Evolutionary conservation across 140 eudicot species (phyloP).

Genomic region (Cichorium intybus): DNA sequence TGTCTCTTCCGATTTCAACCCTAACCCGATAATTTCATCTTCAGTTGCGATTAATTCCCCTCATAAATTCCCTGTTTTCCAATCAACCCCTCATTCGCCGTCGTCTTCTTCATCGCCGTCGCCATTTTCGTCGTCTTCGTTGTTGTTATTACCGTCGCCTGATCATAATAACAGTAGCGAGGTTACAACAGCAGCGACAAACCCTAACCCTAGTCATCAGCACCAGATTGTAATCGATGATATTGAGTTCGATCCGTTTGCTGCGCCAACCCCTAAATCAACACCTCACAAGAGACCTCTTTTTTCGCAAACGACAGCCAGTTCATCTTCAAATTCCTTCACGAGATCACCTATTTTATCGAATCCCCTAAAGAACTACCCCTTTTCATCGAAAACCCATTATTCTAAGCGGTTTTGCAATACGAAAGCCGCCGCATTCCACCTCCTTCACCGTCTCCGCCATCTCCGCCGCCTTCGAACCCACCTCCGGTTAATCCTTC

Average conservation of each 20-base stretch:
- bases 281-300: slow-evolving; percentile 74
- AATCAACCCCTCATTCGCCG: slow-evolving; percentile 12
- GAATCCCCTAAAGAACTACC: slow-evolving; percentile 34
- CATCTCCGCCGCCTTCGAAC: slow-evolving; percentile 51
- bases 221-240: slow-evolving; percentile 34
- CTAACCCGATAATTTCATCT: slow-evolving; percentile 42
- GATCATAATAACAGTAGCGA: slow-evolving; percentile 1
- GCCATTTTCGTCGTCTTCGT: slow-evolving; percentile 24
- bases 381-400: slow-evolving; percentile 35
- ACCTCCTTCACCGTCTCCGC: slow-evolving; percentile 45
- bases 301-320: slow-evolving; percentile 28
- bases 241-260: slow-evolving; percentile 23
- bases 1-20: slow-evolving; percentile 99
- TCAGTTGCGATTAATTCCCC: slow-evolving; percentile 39
- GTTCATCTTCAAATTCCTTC: slow-evolving; percentile 28
- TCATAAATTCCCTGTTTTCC: slow-evolving; percentile 30
- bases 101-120: slow-evolving; percentile 1
- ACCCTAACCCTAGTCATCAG: slow-evolving; percentile 20
- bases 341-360: slow-evolving; percentile 53
- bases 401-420: slow-evolving; percentile 28
- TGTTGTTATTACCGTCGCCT: slow-evolving; percentile 19
- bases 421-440: slow-evolving; percentile 42
- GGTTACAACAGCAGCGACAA: neutral
- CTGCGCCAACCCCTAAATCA: slow-evolving; percentile 45
- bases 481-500: slow-evolving; percentile 52